Evolutionary conservation across 306 rosid genomes (phyloP).

Genomic region (Quercus suber): DNA sequence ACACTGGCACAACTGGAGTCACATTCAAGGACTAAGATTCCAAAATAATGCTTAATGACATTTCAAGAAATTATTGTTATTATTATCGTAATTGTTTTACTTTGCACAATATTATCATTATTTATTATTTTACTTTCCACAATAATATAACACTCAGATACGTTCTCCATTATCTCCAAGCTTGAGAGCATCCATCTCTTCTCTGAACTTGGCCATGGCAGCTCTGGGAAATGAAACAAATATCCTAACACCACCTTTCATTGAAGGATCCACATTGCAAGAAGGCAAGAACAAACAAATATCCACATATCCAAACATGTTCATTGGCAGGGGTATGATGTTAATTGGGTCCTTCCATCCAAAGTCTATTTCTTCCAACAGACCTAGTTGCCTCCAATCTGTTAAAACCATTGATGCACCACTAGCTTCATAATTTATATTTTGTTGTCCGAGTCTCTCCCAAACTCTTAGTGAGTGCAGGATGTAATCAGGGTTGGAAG

Average conservation of each 20-base stretch:
- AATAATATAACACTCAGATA: no score
- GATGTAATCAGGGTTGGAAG: constrained; percentile 26
- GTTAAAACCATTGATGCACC: constrained; percentile 42
- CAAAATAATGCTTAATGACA: no score
- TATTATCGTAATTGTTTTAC: no score
- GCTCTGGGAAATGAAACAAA: constrained; percentile 45
- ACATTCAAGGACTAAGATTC: no score
- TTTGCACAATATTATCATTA: no score
- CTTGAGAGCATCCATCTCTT: constrained; percentile 48
- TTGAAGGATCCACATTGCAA: constrained; percentile 34
- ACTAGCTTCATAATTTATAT: constrained; percentile 23
- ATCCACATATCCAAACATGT: constrained; percentile 45
- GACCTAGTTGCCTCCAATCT: constrained; percentile 57
- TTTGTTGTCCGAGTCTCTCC: constrained; percentile 23
- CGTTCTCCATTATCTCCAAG: background rate
- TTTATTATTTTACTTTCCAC: no score
- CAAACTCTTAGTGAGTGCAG: constrained; percentile 20
- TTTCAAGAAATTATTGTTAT: no score
- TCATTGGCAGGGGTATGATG: constrained; percentile 41
- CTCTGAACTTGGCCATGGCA: constrained; percentile 42
- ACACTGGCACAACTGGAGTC: no score
- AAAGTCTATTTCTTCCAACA: constrained; percentile 45
- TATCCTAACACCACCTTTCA: constrained; percentile 53
- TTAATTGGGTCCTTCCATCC: constrained; percentile 48
- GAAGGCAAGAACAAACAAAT: constrained; percentile 53